Base-by-base conservation (phyloP, 2,329 filamentous ascomycete species). In the Fusarium mangiferae region DNA sequence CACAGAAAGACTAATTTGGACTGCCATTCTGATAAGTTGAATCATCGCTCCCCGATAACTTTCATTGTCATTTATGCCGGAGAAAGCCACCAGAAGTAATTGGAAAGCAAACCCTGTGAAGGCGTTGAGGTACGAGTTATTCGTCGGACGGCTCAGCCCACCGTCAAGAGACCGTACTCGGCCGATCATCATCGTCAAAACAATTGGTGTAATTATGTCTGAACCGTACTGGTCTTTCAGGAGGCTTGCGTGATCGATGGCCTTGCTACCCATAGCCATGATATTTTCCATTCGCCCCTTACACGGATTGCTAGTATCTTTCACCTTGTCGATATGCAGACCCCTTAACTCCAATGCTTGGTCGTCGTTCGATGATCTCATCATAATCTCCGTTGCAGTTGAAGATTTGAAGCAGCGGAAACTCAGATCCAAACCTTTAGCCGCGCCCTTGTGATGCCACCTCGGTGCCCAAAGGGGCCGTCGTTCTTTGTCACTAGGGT, bases 351-450 rank as follows among this genome's bases (percentile, higher is more conserved):
- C 13, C 0, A 42, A 42, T 1, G 1, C 0, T 8, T 39, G 38
- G 5, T 0, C 13, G 20, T 7, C 0, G 0, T 6, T 7, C 4
- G 12, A 14, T 41, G 38, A 22, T 41, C 20, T 9, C 38, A 41
- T 39, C 12, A 0, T 3, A 8, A 39, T 22, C 3, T 6, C 22
- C 22, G 6, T 42, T 0, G 9, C 10, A 1, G 2, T 10, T 15
- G 39, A n/a, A n/a, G 6, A n/a, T 11, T n/a, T n/a, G 6, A 42
- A 42, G 5, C 22, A 11, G 6, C 0, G 7, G 12, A 3, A 6
- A 12, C 6, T 20, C 36, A 6, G 12, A 13, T 22, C 0, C 7
- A 8, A 39, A 22, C 3, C 2, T 39, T 6, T 4, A 38, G 10
- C 5, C 11, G 18, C 5, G 18, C 13, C 20, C 38, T 39, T 8